Conservation (phyloP, 345 rosid genomes). For the Stellera chamaejasme region DNA sequence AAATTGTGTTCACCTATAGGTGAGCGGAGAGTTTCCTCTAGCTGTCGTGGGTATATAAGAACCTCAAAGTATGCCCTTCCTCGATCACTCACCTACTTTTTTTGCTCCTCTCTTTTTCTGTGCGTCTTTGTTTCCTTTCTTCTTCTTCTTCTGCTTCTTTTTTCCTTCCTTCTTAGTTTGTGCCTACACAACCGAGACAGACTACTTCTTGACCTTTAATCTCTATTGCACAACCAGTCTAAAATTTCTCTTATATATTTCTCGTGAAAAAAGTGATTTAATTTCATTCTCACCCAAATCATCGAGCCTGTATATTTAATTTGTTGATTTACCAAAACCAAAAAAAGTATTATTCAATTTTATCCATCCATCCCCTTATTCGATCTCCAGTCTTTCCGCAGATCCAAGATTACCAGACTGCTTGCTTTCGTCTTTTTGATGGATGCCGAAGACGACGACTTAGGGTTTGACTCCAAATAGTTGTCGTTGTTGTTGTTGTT, state of each 20-base stretch:
- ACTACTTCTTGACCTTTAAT: not conserved
- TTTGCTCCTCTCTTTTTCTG: not conserved
- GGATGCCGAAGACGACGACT: not conserved
- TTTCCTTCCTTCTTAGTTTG: not conserved
- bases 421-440: not conserved
- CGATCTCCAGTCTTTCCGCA: no score
- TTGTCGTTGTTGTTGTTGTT: no score
- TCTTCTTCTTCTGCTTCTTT: constrained; percentile 4
- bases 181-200: constrained; percentile 10
- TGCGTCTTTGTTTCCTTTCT: not conserved
- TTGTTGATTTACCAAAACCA: not conserved
- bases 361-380: no score
- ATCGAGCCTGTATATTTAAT: no score
- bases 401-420: no score
- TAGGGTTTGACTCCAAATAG: not conserved
- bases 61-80: constrained; percentile 5
- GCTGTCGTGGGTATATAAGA: constrained; percentile 15
- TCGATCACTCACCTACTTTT: constrained; percentile 5
- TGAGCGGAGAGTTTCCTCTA: not conserved
- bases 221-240: constrained; percentile 10
- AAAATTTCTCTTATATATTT: not conserved
- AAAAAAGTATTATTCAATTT: not conserved
- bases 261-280: not conserved
- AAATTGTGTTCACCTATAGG: constrained; percentile 10
- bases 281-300: no score